phyloP scores from a whole-genome alignment of 441 rosid genomes.

The Brassica hybrid region DNA sequence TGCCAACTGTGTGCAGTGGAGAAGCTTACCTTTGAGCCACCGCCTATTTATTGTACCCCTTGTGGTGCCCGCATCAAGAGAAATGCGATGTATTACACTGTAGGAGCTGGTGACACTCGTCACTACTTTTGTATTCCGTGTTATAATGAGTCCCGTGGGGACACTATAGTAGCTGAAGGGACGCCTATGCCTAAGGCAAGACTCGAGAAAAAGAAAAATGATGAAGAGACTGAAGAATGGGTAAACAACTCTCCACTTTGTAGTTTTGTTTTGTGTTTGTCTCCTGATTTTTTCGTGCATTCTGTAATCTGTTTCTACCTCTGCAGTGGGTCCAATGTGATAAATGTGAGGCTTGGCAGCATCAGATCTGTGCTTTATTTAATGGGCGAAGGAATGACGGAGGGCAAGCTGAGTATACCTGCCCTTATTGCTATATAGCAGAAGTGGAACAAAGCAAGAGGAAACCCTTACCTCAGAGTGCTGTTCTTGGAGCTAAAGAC shows the following conservation, averaged over 20 bases:
- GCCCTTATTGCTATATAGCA: constrained; percentile 93
- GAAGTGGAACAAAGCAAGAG: constrained; percentile 96
- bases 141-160: constrained; percentile 97
- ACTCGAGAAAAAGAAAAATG: constrained; percentile 98
- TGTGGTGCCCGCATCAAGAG: constrained; percentile 99
- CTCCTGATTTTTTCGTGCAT: constrained; percentile 3
- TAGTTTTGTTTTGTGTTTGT: constrained; percentile 10
- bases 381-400: constrained; percentile 99
- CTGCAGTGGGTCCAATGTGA: constrained; percentile 99
- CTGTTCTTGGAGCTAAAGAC: constrained; percentile 99
- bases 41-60: constrained; percentile 96
- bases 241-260: constrained; percentile 49
- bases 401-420: constrained; percentile 99
- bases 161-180: constrained; percentile 78
- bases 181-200: constrained; percentile 70
- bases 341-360: constrained; percentile 99
- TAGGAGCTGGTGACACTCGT: constrained; percentile 95
- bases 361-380: constrained; percentile 97
- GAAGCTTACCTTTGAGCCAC: constrained; percentile 99
- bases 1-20: constrained; percentile 99
- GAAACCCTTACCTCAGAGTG: constrained; percentile 94
- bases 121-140: constrained; percentile 98
- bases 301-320: constrained; percentile 25
- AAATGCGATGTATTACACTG: constrained; percentile 95
- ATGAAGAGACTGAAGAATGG: constrained; percentile 99